A percentile compares a stretch with the other conserved stretches of the same genome.
phyloP scores from a whole-genome alignment of 148 eudicot species.

The Oxyria digyna region DNA sequence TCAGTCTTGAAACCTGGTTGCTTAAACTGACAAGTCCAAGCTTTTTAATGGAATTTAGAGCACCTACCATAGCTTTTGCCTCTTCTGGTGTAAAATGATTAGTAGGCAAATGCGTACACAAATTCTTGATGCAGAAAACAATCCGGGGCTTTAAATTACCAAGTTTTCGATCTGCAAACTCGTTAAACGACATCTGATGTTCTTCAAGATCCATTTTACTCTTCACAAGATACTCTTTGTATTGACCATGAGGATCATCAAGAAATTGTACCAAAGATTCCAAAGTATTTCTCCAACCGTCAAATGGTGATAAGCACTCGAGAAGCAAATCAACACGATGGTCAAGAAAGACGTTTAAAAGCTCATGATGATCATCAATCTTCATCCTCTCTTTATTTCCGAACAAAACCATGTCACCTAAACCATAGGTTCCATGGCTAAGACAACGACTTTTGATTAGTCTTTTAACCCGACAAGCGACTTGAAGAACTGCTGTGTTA shows the following conservation, averaged over 20 bases:
- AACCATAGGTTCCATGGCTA: not conserved
- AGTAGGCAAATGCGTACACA: slow-evolving; percentile 56
- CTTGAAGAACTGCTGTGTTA: slow-evolving; percentile 40
- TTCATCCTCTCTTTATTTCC: slow-evolving; percentile 32
- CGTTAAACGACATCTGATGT: not conserved
- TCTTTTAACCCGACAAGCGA: slow-evolving; percentile 25
- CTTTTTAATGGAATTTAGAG: not conserved
- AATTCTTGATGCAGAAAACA: slow-evolving; percentile 13
- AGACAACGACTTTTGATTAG: slow-evolving; percentile 9
- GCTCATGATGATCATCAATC: slow-evolving; percentile 24
- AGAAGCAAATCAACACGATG: slow-evolving; percentile 14
- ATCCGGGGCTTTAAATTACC: slow-evolving; percentile 13
- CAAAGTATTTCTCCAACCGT: slow-evolving; percentile 20
- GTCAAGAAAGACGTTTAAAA: slow-evolving; percentile 25
- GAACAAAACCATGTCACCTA: slow-evolving; percentile 21
- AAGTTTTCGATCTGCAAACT: slow-evolving; percentile 19
- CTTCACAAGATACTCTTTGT: slow-evolving; percentile 21
- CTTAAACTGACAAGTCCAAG: not conserved
- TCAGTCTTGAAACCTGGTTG: not conserved
- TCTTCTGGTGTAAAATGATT: slow-evolving; percentile 1
- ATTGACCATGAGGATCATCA: slow-evolving; percentile 23
- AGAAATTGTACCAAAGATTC: slow-evolving; percentile 25
- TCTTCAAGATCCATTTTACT: not conserved
- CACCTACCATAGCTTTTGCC: not conserved
- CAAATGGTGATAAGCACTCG: slow-evolving; percentile 14